Evolutionary conservation across 2,329 filamentous ascomycete species (phyloP), one percentile per base, ranked within the genome.

Genomic region (Triangularia setosa): DNA sequence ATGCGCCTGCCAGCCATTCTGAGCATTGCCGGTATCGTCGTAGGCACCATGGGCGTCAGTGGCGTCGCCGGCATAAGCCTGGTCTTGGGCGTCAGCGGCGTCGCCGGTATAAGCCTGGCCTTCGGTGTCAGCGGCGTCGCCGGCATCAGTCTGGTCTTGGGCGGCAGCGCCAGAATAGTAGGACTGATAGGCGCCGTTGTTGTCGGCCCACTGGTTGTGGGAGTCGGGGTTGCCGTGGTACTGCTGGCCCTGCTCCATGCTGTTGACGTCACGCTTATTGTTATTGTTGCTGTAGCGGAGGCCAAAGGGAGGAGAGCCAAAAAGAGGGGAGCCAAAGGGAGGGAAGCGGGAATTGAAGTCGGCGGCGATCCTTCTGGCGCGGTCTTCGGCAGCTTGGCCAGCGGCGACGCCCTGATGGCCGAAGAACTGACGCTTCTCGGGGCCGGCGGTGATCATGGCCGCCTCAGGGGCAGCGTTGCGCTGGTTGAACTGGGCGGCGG

Each of bases 1-100:
- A 25, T 62, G 56, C 28, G 57, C 9, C 28, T 53, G 44, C 61
- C 61, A 65, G 44, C 27, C 27, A n/a, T 12, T 16, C 27, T n/a
- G 33, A 30, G n/a, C n/a, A n/a, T n/a, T n/a, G n/a, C n/a, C n/a
- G n/a, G n/a, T n/a, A n/a, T n/a, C n/a, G n/a, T n/a, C n/a, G n/a
- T n/a, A n/a, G n/a, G n/a, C n/a, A n/a, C n/a, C n/a, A n/a, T n/a
- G n/a, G n/a, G n/a, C n/a, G n/a, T n/a, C n/a, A n/a, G n/a, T n/a
- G 12, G 28, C 56, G 33, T 25, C 18, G 30, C 23, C 27, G 54
- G 9, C 23, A 14, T 58, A 21, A 16, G 18, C 33, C n/a, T n/a
- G n/a, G n/a, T 35, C 57, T 6, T n/a, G n/a, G n/a, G n/a, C n/a
- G n/a, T n/a, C n/a, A n/a, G n/a, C n/a, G 12, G 28, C 56, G 33